Evolutionary conservation across 495 filamentous ascomycete genomes (phyloP).

Genomic region (Neurospora cerealis): DNA sequence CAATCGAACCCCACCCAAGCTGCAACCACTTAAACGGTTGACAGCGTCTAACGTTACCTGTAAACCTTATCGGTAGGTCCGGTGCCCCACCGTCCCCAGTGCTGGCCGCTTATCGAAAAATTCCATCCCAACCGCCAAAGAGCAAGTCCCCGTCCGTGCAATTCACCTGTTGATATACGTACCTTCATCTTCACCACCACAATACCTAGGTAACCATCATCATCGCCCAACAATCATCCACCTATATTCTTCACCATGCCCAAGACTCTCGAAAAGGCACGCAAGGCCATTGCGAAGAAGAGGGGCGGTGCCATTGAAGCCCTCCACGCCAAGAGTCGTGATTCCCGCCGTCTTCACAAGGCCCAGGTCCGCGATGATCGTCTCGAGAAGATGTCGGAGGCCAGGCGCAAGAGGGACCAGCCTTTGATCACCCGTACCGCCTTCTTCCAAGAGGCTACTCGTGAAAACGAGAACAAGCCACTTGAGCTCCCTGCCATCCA

Average conservation of each 20-base stretch:
- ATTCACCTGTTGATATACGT: background rate
- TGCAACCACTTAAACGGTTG: slow-evolving; percentile 14
- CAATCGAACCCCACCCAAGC: background rate
- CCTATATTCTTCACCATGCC: slow-evolving; percentile 46
- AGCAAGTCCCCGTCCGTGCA: background rate
- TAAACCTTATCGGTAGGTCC: slow-evolving; percentile 9
- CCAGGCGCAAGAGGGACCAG: slow-evolving; percentile 55
- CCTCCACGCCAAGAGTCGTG: slow-evolving; percentile 75
- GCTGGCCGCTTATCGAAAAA: background rate
- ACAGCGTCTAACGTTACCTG: background rate
- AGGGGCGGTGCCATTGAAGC: slow-evolving; percentile 55
- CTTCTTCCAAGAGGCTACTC: slow-evolving; percentile 58
- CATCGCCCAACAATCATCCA: background rate
- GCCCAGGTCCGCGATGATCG: slow-evolving; percentile 69
- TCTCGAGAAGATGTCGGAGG: slow-evolving; percentile 51
- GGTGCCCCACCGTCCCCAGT: slow-evolving; percentile 18
- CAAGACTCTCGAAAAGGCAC: slow-evolving; percentile 63
- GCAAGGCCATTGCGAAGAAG: slow-evolving; percentile 76
- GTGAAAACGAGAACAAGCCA: slow-evolving; percentile 40
- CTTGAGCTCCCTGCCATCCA: slow-evolving; percentile 51
- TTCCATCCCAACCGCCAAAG: background rate
- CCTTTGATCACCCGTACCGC: slow-evolving; percentile 65
- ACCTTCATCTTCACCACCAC: background rate
- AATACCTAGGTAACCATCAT: background rate
- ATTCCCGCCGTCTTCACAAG: slow-evolving; percentile 61